A percentile compares a stretch with the other conserved stretches of the same genome.
These are phyloP conservation scores for Collybiopsis luxurians DNA, from an alignment of 768 basidiomycete genomes.

Conservation along the genomic window DNA sequence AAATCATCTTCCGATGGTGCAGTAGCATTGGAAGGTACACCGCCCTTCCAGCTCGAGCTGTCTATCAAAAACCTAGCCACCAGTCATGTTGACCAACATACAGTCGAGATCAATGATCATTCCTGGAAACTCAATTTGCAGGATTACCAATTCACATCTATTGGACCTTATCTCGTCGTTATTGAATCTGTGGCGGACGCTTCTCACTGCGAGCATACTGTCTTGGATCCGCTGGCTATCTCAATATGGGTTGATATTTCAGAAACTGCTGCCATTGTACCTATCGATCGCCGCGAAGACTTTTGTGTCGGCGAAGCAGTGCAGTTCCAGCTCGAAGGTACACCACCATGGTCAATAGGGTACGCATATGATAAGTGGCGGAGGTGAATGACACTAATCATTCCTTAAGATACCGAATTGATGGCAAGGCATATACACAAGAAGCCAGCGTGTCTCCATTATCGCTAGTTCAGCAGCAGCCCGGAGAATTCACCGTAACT, in stretches of 20 bases:
- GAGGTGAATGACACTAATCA: conserved; percentile 9
- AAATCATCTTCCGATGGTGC: conserved; percentile 51
- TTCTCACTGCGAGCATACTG: conserved; percentile 75
- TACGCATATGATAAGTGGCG: conserved; percentile 28
- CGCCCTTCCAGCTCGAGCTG: conserved; percentile 81
- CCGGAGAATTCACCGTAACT: conserved; percentile 81
- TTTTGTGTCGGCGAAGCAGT: conserved; percentile 88
- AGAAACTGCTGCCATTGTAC: conserved; percentile 90
- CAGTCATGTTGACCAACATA: conserved; percentile 58
- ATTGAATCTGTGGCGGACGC: conserved; percentile 81
- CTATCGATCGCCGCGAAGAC: conserved; percentile 74
- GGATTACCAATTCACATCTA: conserved; percentile 67
- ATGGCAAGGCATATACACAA: conserved; percentile 69
- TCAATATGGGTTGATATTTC: conserved; percentile 91
- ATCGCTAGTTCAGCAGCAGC: conserved; percentile 76
- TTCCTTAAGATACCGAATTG: conserved; percentile 67
- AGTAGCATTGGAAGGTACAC: conserved; percentile 73
- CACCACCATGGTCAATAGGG: conserved; percentile 90
- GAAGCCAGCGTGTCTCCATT: conserved; percentile 81
- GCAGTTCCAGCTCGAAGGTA: conserved; percentile 93
- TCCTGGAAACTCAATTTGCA: conserved; percentile 75
- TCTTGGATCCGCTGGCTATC: conserved; percentile 55
- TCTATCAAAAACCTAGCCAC: conserved; percentile 75
- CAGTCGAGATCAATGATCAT: conserved; percentile 43
- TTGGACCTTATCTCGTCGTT: conserved; percentile 77